Base-by-base conservation (phyloP, 2,329 filamentous ascomycete genomes). In the Aspergillus latus region DNA sequence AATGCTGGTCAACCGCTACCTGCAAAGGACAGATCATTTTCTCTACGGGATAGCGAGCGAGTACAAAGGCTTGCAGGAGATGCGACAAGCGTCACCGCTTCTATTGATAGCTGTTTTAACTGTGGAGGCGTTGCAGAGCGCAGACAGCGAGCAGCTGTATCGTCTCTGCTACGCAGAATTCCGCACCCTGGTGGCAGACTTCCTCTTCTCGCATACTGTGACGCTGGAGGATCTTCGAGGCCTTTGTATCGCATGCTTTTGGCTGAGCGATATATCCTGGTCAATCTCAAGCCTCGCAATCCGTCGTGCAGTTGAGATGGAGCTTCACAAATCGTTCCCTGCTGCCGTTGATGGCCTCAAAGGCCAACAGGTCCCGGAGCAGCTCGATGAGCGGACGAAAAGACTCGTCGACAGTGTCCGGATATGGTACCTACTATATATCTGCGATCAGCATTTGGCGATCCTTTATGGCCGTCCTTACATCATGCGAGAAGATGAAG, bases 201-300 rank as follows among this genome's bases (percentile, higher is more conserved):
- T 30, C 29, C 34, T 34, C 29, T 48, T 48, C 32, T 48, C 45
- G 4, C 45, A 30, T 2, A 15, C 30, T 28, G 26, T 44, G 26
- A 44, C 9, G 2, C 8, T 36, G 13, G 77, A 80, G 50, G 74
- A 76, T 53, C 68, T 81, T 29, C 70, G 77, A 32, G 79, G 76
- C 0, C 66, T 81, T 30, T 80, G 78, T 51, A 75, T 80, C 29
- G 78, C 74, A 13, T 74, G 77, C 10, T 80, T 79, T 59, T 81
- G 78, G 78, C 68, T 81, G 1, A 74, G 74, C 50, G 77, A 80
- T 54, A 69, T 80, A 3, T 69, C 67, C 1, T 68, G 67, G 66
- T 50, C 58, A 11, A 29, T 67, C 11, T 57, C 52, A 36, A 30
- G 46, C 21, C 21, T 42, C 59, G 64, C 66, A n/a, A 64, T 68